Conservation (phyloP, 73 alveolate genomes). For the Tetrahymena borealis region DNA sequence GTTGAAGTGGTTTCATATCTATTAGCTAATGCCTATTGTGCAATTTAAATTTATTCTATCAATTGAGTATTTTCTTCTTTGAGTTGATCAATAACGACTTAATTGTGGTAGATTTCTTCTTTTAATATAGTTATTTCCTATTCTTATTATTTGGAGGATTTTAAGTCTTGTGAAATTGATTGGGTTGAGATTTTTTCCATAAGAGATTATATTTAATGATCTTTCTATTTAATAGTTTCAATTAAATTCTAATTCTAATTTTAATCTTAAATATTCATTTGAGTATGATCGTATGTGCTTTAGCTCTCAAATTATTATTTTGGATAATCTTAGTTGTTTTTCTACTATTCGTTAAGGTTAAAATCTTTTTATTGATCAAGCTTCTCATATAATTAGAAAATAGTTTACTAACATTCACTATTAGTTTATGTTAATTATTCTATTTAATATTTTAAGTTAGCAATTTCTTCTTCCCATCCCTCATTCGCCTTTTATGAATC, state of each 20-base stretch:
- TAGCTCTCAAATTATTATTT: background rate
- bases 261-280: background rate
- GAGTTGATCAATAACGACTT: background rate
- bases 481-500: background rate
- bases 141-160: background rate
- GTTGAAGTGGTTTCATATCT: background rate
- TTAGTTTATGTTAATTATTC: background rate
- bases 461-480: background rate
- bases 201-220: too few relatives aligned
- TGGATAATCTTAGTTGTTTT: background rate
- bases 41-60: background rate
- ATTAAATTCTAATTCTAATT: background rate
- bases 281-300: background rate
- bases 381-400: background rate
- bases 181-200: too few relatives aligned
- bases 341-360: background rate
- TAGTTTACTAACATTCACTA: background rate
- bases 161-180: too few relatives aligned
- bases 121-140: background rate
- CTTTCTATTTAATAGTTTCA: background rate
- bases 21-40: background rate
- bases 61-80: background rate
- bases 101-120: background rate
- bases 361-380: background rate
- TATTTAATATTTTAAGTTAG: background rate